Conservation (phyloP, 352 stramenopile species). For the Globisporangium megalacanthum region DNA sequence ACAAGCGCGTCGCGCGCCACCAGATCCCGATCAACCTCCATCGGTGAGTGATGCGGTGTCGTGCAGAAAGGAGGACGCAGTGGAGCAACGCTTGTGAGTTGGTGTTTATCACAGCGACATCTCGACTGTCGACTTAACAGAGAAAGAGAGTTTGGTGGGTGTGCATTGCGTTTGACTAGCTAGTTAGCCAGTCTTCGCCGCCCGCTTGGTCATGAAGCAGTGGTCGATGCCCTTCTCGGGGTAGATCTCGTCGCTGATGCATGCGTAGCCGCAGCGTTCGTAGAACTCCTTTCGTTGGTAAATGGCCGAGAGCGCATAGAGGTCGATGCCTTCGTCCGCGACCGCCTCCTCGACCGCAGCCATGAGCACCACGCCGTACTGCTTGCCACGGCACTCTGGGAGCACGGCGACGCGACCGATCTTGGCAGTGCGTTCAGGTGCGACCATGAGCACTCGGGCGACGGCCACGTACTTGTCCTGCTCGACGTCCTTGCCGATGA, state of each 20-base stretch:
- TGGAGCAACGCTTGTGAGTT: too few relatives aligned
- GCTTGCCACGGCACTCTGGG: slow-evolving; percentile 47
- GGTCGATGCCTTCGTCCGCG: slow-evolving; percentile 21
- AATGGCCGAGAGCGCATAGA: slow-evolving; percentile 40
- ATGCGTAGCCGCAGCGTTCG: slow-evolving; percentile 58
- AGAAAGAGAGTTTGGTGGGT: too few relatives aligned
- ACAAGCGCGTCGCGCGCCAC: slow-evolving; percentile 67
- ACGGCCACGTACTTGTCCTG: slow-evolving; percentile 48
- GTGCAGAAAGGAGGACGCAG: too few relatives aligned
- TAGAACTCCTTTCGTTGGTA: slow-evolving; percentile 61
- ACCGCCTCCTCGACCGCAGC: slow-evolving; percentile 26
- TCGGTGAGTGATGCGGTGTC: slow-evolving; percentile 2
- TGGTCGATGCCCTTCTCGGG: slow-evolving; percentile 48
- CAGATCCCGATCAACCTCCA: slow-evolving; percentile 62
- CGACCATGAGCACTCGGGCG: slow-evolving; percentile 35
- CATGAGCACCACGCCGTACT: slow-evolving; percentile 41
- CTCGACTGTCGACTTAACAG: too few relatives aligned
- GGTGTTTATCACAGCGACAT: too few relatives aligned
- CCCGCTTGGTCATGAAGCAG: slow-evolving; percentile 56
- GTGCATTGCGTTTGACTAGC: too few relatives aligned
- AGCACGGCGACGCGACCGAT: slow-evolving; percentile 56
- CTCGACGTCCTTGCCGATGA: slow-evolving; percentile 49
- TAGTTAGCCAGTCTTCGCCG: too few relatives aligned
- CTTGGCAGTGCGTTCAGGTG: slow-evolving; percentile 31
- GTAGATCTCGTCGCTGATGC: slow-evolving; percentile 41